Evolutionary conservation across 306 rosid genomes (phyloP).

Genomic region (Trifolium repens): DNA sequence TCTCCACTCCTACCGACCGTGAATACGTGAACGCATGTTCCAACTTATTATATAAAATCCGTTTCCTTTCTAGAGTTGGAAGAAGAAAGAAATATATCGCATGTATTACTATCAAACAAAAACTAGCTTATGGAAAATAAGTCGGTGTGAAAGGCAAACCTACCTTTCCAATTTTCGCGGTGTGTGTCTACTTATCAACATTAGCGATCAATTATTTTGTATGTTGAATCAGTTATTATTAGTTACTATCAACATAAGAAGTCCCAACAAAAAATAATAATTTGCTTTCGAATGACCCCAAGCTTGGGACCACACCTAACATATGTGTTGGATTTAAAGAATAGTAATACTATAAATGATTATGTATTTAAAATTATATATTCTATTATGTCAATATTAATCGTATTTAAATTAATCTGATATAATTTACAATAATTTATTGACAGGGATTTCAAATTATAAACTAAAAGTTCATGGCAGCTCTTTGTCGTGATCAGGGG

Average conservation of each 20-base stretch:
- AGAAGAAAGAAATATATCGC: too few species aligned
- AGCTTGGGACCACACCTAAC: constrained; percentile 20
- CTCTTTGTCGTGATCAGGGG: neutral
- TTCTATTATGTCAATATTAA: neutral
- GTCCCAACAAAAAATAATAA: too few species aligned
- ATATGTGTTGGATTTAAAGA: neutral
- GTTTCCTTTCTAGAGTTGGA: too few species aligned
- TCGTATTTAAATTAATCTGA: neutral
- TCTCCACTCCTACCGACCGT: too few species aligned
- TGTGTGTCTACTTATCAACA: constrained; percentile 40
- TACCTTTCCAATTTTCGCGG: constrained; percentile 35
- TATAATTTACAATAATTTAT: neutral
- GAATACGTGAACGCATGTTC: too few species aligned
- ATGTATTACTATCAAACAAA: too few species aligned
- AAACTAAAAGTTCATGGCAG: neutral
- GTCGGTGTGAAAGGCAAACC: constrained; percentile 20
- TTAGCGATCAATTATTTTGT: too few species aligned
- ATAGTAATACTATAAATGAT: neutral
- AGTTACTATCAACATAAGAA: too few species aligned
- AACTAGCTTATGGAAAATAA: neutral
- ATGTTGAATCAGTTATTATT: too few species aligned
- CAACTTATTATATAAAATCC: too few species aligned
- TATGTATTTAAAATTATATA: neutral
- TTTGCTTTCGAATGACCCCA: neutral
- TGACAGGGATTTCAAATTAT: neutral